Evolutionary conservation across 2,329 filamentous ascomycete species (phyloP), one percentile per base, ranked within the genome.

Genomic region (Onygena corvina): DNA sequence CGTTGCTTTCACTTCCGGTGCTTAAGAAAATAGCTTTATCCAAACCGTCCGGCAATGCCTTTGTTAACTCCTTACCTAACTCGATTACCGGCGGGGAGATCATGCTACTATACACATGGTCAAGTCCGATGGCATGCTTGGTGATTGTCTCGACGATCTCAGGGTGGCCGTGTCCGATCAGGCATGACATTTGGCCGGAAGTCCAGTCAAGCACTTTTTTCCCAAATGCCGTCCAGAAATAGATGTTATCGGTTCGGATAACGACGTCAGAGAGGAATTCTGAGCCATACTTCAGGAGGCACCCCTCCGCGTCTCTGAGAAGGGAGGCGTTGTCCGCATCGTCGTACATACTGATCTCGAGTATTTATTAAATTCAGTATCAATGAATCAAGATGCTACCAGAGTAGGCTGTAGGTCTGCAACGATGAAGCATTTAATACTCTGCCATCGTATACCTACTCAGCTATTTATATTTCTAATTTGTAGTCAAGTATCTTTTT

Each of bases 51-150:
- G 76, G 76, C 2, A 78, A 66, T 1, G 75, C 58, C 1, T 61
- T 60, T 12, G 70, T 73, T 3, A 81, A 64, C 1, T 71, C 68
- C 54, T 75, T 69, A 0, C 69, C 75, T 0, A 80, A 67, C n/a
- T 69, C 64, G 12, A 81, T 64, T 0, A 81, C 78, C 0, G 77
- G 77, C 1, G 70, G 70, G 1, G 71, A 75, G 2, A 80, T 60
- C 77, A 81, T 81, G 48, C 71, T 72, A 20, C 71, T 76, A 61
- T 79, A 74, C 6, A 80, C 67, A 55, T 81, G 77, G 54, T 81
- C 77, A 4, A 81, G 70, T 4, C 71, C 58, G 2, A 63, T 66
- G 9, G 72, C 73, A 55, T 77, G 68, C 1, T 72, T 60, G 16
- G 63, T 55, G 21, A 80, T 72, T 0, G 72, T 71, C 47, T 74